phyloP scores from a whole-genome alignment of 345 rosid species.

The Toxicodendron radicans region DNA sequence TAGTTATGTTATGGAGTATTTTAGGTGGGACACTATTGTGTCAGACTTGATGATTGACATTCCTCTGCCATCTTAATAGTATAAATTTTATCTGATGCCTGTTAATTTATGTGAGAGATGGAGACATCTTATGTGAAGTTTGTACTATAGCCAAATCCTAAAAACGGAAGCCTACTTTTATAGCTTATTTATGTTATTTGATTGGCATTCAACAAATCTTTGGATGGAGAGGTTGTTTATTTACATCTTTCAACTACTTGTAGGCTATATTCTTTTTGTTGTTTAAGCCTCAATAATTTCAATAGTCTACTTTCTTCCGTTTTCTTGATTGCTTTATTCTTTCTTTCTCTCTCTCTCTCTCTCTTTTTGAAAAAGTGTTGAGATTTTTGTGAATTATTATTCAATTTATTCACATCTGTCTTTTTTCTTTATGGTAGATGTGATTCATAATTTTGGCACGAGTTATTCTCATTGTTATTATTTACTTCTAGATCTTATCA shows the following conservation, averaged over 20 bases:
- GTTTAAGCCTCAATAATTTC: background rate
- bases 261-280: background rate
- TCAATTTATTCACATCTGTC: background rate
- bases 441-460: background rate
- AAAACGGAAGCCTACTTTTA: background rate
- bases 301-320: background rate
- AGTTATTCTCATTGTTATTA: background rate
- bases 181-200: background rate
- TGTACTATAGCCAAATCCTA: background rate
- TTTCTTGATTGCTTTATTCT: too few relatives aligned
- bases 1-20: background rate
- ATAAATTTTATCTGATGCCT: background rate
- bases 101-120: background rate
- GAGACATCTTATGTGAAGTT: background rate
- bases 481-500: slow-evolving; percentile 73
- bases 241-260: background rate
- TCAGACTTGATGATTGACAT: slow-evolving; percentile 8
- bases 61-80: background rate
- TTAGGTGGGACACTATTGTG: background rate
- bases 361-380: background rate
- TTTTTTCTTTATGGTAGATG: background rate
- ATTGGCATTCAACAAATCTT: background rate
- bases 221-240: background rate
- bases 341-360: too few relatives aligned
- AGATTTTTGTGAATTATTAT: background rate